A percentile compares a stretch with the other conserved stretches of the same genome.
phyloP scores from a whole-genome alignment of 2,329 filamentous ascomycete species.

The Aureobasidium sp. region DNA sequence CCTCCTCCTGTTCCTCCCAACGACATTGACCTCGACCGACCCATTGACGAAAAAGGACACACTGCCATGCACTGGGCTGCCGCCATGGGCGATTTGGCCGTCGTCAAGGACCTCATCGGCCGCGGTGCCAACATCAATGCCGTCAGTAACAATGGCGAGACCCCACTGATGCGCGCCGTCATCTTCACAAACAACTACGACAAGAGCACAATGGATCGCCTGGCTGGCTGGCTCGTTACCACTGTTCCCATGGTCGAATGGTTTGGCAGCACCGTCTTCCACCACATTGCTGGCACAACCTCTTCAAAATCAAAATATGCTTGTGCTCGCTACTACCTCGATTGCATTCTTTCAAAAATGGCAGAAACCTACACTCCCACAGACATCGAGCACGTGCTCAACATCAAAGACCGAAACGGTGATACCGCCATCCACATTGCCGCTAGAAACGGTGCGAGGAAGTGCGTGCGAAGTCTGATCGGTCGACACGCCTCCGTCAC shows the following conservation, averaged over 20 bases:
- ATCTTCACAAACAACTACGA: slow-evolving; percentile 97
- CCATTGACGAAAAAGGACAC: slow-evolving; percentile 89
- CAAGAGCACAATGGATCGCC: slow-evolving; percentile 76
- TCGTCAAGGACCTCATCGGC: slow-evolving; percentile 76
- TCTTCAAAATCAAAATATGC: slow-evolving; percentile 77
- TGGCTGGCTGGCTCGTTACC: slow-evolving; percentile 73
- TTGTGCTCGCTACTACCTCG: slow-evolving; percentile 86
- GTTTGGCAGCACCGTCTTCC: slow-evolving; percentile 79
- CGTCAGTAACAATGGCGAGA: slow-evolving; percentile 59
- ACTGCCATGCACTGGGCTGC: slow-evolving; percentile 95
- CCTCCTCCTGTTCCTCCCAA: slow-evolving; percentile 67
- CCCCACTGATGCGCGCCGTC: slow-evolving; percentile 87
- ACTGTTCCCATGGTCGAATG: slow-evolving; percentile 74
- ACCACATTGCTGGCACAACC: slow-evolving; percentile 86
- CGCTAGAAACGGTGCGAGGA: slow-evolving; percentile 77
- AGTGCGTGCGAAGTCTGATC: slow-evolving; percentile 57
- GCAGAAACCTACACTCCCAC: slow-evolving; percentile 66
- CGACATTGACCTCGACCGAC: slow-evolving; percentile 79
- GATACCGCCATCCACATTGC: slow-evolving; percentile 87
- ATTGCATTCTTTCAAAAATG: slow-evolving; percentile 80
- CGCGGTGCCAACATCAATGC: slow-evolving; percentile 68
- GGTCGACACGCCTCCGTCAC: slow-evolving; percentile 74
- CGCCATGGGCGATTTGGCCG: slow-evolving; percentile 90
- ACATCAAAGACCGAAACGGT: slow-evolving; percentile 74
- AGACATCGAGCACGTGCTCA: slow-evolving; percentile 68